Conservation (phyloP, 257 asterid genomes). For the Knoxia roxburghii region DNA sequence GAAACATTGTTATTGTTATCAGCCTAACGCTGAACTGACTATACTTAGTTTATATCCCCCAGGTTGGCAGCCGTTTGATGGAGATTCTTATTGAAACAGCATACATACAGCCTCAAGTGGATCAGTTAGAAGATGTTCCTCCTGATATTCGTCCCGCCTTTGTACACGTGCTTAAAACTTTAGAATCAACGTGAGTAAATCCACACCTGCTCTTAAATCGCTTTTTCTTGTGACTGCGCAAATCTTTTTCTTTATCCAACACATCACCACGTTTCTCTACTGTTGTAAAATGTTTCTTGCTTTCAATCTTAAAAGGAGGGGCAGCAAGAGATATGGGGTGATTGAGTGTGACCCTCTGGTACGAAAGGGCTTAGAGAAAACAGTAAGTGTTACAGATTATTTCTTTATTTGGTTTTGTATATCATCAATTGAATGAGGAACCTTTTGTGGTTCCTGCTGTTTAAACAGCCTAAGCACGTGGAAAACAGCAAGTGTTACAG, state of each 20-base stretch:
- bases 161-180: constrained; percentile 61
- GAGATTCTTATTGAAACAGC: constrained; percentile 76
- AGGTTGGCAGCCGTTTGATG: constrained; percentile 93
- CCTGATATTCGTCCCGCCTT: constrained; percentile 96
- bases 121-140: constrained; percentile 61
- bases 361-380: constrained; percentile 86
- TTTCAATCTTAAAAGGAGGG: constrained; percentile 40
- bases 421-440: background rate
- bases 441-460: constrained; percentile 14
- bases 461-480: constrained; percentile 88
- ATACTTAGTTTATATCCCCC: constrained; percentile 18
- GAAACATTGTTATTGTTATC: background rate
- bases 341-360: constrained; percentile 94
- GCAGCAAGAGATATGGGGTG: constrained; percentile 82
- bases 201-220: background rate
- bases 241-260: background rate
- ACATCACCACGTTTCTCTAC: constrained; percentile 7
- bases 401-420: background rate
- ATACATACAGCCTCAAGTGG: constrained; percentile 77
- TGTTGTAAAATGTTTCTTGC: background rate
- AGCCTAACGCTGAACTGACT: background rate
- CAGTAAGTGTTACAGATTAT: constrained; percentile 43
- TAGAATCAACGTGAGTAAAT: constrained; percentile 66
- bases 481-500: constrained; percentile 65
- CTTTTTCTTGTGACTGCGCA: background rate